Percentiles rank a stretch among this genome's conserved stretches.
Conservation (phyloP, 352 stramenopile species). For the Phytophthora gonapodyides region DNA sequence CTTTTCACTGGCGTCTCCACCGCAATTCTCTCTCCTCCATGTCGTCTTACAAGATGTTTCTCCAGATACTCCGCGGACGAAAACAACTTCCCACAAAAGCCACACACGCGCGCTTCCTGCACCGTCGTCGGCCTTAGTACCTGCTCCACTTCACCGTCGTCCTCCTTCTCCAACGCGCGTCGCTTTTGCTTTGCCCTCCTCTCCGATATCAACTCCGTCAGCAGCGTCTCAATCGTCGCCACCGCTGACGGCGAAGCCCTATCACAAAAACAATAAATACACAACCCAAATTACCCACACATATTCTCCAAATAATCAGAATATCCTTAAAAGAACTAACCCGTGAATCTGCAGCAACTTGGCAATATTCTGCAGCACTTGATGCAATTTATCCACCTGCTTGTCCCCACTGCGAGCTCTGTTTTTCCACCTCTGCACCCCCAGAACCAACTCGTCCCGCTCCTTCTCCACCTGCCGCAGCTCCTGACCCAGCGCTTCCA, state of each 20-base stretch:
- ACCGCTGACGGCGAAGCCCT: conserved; percentile 63
- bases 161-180: conserved; percentile 7
- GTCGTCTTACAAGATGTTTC: conserved; percentile 62
- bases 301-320: not conserved
- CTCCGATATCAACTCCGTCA: conserved; percentile 51
- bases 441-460: conserved; percentile 40
- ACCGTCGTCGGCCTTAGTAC: conserved; percentile 16
- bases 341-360: conserved; percentile 75
- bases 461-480: conserved; percentile 48
- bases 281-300: not conserved
- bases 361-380: conserved; percentile 75
- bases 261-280: conserved; percentile 10
- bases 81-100: conserved; percentile 73
- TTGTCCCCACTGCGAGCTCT: conserved; percentile 48
- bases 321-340: conserved; percentile 36
- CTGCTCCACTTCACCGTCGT: conserved; percentile 6
- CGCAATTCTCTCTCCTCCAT: conserved; percentile 36
- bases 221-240: conserved; percentile 57
- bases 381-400: conserved; percentile 78
- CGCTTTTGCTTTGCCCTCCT: conserved; percentile 28
- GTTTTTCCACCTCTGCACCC: conserved; percentile 61
- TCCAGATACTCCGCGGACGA: conserved; percentile 62
- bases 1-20: conserved; percentile 19
- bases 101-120: conserved; percentile 58
- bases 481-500: conserved; percentile 61